phyloP scores from a whole-genome alignment of 2,329 filamentous ascomycete species.

The Huntiella savannae region DNA sequence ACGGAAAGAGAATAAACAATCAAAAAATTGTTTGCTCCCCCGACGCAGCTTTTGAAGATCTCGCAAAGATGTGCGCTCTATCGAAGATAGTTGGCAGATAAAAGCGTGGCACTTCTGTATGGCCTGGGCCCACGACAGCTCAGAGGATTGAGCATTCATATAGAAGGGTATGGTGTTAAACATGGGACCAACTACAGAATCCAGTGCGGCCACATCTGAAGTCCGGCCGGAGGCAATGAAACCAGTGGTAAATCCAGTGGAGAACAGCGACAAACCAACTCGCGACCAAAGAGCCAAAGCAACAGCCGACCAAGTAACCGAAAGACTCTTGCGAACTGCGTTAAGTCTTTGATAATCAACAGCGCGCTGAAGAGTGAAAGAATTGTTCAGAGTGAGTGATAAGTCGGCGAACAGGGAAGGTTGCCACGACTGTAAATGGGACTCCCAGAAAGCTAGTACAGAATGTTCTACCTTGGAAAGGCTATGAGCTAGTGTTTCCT shows the following conservation, averaged over 20 bases:
- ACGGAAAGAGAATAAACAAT: constrained; percentile 70
- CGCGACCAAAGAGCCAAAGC: constrained; percentile 57
- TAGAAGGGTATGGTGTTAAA: constrained; percentile 79
- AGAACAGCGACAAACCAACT: constrained; percentile 34
- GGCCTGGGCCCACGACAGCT: constrained; percentile 36
- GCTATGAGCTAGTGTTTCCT: constrained; percentile 48
- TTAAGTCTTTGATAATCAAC: constrained; percentile 19
- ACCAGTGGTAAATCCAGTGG: constrained; percentile 38
- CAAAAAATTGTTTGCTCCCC: constrained; percentile 45
- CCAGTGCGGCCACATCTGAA: constrained; percentile 45
- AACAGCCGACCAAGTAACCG: constrained; percentile 61
- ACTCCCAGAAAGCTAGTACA: constrained; percentile 45
- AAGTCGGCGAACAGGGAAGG: constrained; percentile 6
- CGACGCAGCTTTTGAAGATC: constrained; percentile 65
- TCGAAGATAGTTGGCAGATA: constrained; percentile 47
- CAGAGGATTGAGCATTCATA: constrained; percentile 19
- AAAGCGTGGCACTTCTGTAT: constrained; percentile 49
- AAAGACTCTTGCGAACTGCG: constrained; percentile 26
- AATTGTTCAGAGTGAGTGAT: constrained; percentile 11
- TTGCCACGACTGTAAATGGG: constrained; percentile 26
- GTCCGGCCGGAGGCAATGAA: constrained; percentile 62
- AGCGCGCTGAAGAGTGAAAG: constrained; percentile 3
- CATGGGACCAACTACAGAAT: constrained; percentile 56
- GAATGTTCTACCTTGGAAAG: constrained; percentile 33
- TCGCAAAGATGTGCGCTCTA: constrained; percentile 61